phyloP scores from a whole-genome alignment of 2,329 filamentous ascomycete genomes.

The Fusarium bulbicola region DNA sequence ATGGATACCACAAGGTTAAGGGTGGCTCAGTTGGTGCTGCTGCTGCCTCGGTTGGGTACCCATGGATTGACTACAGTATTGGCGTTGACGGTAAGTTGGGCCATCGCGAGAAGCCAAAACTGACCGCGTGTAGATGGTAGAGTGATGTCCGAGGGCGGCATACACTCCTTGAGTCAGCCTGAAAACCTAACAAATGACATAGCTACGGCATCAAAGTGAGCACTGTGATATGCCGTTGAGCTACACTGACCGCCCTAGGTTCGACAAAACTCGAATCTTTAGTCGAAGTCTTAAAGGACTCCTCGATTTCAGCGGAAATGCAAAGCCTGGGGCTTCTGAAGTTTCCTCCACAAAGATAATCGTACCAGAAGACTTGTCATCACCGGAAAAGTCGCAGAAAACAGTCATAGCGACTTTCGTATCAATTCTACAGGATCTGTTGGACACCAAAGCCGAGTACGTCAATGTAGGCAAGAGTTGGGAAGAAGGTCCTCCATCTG shows the following conservation, averaged over 20 bases:
- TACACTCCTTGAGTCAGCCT: conserved; percentile 45
- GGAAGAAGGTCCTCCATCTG: conserved; percentile 15
- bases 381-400: conserved; percentile 8
- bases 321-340: background rate
- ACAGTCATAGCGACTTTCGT: conserved; percentile 37
- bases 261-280: conserved; percentile 36
- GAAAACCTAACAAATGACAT: conserved; percentile 16
- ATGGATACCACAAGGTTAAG: conserved; percentile 53
- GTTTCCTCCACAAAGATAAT: conserved; percentile 31
- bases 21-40: conserved; percentile 52
- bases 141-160: conserved; percentile 38
- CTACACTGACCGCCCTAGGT: conserved; percentile 15
- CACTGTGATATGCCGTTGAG: background rate
- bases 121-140: conserved; percentile 37
- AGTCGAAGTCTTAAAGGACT: conserved; percentile 41
- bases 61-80: conserved; percentile 53
- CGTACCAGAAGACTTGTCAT: conserved; percentile 39
- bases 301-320: conserved; percentile 21
- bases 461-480: conserved; percentile 34
- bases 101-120: background rate
- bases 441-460: conserved; percentile 4
- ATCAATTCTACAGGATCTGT: conserved; percentile 34
- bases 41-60: conserved; percentile 50
- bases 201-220: conserved; percentile 24
- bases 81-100: conserved; percentile 48